Evolutionary conservation across 2,329 filamentous ascomycete genomes (phyloP).

Genomic region (Cadophora malorum): DNA sequence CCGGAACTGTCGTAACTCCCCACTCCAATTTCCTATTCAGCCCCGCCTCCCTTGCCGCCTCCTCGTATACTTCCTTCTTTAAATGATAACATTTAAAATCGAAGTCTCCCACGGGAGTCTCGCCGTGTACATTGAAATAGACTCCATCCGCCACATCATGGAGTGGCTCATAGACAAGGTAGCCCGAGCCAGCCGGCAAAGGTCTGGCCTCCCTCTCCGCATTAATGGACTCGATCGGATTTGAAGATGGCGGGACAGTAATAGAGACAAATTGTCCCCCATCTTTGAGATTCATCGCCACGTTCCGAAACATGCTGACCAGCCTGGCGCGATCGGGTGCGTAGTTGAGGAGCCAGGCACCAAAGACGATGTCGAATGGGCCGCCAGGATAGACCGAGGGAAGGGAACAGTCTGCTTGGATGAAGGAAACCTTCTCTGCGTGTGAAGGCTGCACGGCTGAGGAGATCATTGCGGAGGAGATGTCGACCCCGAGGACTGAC

Average conservation of each 20-base stretch:
- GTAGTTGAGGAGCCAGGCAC: conserved; percentile 50
- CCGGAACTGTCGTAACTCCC: conserved; percentile 39
- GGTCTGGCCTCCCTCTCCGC: conserved; percentile 32
- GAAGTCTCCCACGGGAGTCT: conserved; percentile 36
- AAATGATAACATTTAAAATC: conserved; percentile 43
- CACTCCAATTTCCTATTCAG: conserved; percentile 41
- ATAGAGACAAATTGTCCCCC: conserved; percentile 47
- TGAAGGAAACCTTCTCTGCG: conserved; percentile 29
- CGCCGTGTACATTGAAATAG: conserved; percentile 29
- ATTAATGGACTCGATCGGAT: conserved; percentile 35
- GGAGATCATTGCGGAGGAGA: conserved; percentile 46
- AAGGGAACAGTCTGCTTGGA: conserved; percentile 42
- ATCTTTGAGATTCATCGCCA: conserved; percentile 46
- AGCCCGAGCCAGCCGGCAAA: conserved; percentile 31
- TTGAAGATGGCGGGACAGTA: conserved; percentile 38
- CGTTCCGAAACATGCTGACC: conserved; percentile 47
- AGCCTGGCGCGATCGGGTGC: conserved; percentile 42
- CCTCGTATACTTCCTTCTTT: conserved; percentile 42
- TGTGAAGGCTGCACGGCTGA: conserved; percentile 35
- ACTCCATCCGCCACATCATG: conserved; percentile 39
- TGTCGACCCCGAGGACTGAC: conserved; percentile 47
- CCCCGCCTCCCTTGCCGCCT: conserved; percentile 42
- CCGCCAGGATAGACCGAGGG: conserved; percentile 38
- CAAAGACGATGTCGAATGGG: conserved; percentile 48
- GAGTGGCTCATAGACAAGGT: conserved; percentile 28